These are phyloP conservation scores for Rhododendron henanense DNA, from an alignment of 148 eudicot genomes.

Conservation along the genomic window DNA sequence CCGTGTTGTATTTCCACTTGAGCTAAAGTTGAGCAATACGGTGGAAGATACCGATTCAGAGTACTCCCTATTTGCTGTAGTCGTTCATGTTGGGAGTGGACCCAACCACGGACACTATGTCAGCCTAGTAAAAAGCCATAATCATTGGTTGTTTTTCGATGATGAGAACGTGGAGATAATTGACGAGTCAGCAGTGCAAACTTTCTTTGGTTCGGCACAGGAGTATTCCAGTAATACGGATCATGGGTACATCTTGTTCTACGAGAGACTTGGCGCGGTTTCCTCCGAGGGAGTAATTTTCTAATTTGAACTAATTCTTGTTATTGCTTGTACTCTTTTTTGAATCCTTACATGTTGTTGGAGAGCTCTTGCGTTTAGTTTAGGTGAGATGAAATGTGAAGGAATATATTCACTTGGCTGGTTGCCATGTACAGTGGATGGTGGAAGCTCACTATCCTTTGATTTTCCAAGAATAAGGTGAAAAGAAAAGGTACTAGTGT, in stretches of 20 bases:
- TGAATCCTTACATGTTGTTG: background rate
- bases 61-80: constrained; percentile 80
- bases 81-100: constrained; percentile 87
- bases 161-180: constrained; percentile 90
- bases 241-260: constrained; percentile 83
- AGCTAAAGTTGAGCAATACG: constrained; percentile 75
- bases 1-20: constrained; percentile 87
- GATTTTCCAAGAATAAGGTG: constrained; percentile 13
- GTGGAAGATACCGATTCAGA: constrained; percentile 77
- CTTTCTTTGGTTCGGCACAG: constrained; percentile 74
- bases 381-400: constrained; percentile 3
- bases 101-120: constrained; percentile 81
- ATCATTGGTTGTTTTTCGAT: constrained; percentile 82
- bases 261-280: constrained; percentile 60
- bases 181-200: constrained; percentile 83
- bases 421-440: constrained; percentile 23
- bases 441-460: constrained; percentile 11
- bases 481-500: constrained; percentile 3
- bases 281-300: constrained; percentile 15
- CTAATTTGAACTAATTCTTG: constrained; percentile 1
- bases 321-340: background rate
- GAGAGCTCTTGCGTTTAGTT: background rate
- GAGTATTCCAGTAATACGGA: constrained; percentile 90
- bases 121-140: constrained; percentile 84
- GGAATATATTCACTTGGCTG: background rate